Conservation (phyloP, 2,329 filamentous ascomycete genomes). For the Microdochium nivale region DNA sequence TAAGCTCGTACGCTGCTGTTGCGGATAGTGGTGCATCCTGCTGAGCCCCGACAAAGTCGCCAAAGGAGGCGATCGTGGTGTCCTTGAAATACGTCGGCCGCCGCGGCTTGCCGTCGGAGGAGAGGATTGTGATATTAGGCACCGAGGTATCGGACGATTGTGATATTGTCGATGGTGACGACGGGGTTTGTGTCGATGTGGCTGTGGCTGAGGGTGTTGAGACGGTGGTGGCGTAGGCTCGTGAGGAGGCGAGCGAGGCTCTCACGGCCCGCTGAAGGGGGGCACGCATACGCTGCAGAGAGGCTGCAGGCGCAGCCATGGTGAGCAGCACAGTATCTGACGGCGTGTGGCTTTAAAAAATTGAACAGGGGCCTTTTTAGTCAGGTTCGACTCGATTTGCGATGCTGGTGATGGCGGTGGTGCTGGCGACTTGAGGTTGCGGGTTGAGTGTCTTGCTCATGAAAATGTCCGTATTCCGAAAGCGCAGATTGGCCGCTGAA, state of each 20-base stretch:
- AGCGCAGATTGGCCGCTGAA: background rate
- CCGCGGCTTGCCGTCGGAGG: slow-evolving; percentile 10
- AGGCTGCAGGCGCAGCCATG: slow-evolving; percentile 17
- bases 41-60: slow-evolving; percentile 43
- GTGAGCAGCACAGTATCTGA: background rate
- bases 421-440: background rate
- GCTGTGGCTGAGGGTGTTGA: slow-evolving; percentile 16
- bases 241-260: slow-evolving; percentile 10
- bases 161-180: slow-evolving; percentile 8
- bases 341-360: too few relatives aligned
- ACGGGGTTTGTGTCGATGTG: slow-evolving; percentile 7
- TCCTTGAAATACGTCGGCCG: slow-evolving; percentile 52
- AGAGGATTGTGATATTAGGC: slow-evolving; percentile 6
- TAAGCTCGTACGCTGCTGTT: slow-evolving; percentile 49
- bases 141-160: slow-evolving; percentile 4
- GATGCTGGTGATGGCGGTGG: background rate
- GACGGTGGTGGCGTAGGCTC: slow-evolving; percentile 39
- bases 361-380: too few relatives aligned
- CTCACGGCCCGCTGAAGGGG: slow-evolving; percentile 18
- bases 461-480: background rate
- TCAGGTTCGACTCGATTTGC: too few relatives aligned
- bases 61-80: slow-evolving; percentile 45
- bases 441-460: background rate
- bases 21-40: slow-evolving; percentile 33
- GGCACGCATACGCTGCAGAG: slow-evolving; percentile 15